Evolutionary conservation across 2,329 filamentous ascomycete genomes (phyloP).

Genomic region (Arthrobotrys sphaeroides): DNA sequence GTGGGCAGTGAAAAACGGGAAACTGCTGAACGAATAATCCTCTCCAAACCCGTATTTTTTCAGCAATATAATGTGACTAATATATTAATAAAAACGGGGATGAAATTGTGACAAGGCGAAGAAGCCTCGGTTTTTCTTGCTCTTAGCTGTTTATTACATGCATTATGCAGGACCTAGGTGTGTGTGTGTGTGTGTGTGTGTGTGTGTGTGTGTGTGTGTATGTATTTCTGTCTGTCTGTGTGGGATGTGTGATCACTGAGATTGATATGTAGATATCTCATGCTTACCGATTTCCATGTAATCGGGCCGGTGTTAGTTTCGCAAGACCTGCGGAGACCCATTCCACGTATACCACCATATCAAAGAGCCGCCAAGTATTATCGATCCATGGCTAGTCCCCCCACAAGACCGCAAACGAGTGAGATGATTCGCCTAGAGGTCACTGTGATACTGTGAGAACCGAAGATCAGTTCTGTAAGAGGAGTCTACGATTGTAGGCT

Average conservation of each 20-base stretch:
- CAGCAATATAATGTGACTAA: constrained; percentile 2
- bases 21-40: constrained; percentile 17
- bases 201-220: not conserved
- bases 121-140: constrained; percentile 36
- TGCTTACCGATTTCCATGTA: not conserved
- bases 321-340: not conserved
- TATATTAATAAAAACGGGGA: constrained; percentile 40
- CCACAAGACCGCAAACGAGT: not conserved
- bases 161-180: not conserved
- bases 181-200: not conserved
- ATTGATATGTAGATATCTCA: not conserved
- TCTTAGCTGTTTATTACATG: not conserved
- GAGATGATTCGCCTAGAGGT: constrained; percentile 15
- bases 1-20: constrained; percentile 43
- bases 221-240: not conserved
- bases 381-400: not conserved
- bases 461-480: constrained; percentile 43
- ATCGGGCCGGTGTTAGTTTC: not conserved
- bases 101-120: constrained; percentile 14
- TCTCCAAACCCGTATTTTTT: constrained; percentile 34
- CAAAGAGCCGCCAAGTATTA: not conserved
- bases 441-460: constrained; percentile 1
- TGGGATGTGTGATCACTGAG: not conserved
- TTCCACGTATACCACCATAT: not conserved
- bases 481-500: constrained; percentile 20